These are phyloP conservation scores for Diaporthe aspalathi DNA, from an alignment of 2,329 filamentous ascomycete genomes.

Conservation along the genomic window DNA sequence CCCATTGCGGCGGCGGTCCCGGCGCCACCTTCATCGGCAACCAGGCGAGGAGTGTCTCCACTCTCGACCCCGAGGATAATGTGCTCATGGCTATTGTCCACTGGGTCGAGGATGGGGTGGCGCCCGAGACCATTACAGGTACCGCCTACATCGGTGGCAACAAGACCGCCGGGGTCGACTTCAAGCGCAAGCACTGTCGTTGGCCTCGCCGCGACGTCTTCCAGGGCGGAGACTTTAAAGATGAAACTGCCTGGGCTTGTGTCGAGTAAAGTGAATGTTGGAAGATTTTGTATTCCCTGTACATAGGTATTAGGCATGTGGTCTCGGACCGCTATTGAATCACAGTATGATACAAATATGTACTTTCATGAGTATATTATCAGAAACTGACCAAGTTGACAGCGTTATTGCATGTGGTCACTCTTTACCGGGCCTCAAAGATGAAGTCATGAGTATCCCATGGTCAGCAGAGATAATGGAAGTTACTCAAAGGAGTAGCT, in stretches of 20 bases:
- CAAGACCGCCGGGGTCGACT: constrained; percentile 42
- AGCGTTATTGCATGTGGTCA: no score
- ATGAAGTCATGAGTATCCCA: no score
- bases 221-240: constrained; percentile 39
- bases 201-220: constrained; percentile 50
- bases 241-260: neutral
- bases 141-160: constrained; percentile 48
- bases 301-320: no score
- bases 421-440: no score
- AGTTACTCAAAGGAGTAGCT: no score
- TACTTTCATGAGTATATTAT: no score
- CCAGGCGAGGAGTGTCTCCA: constrained; percentile 43
- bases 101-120: constrained; percentile 57
- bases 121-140: constrained; percentile 53
- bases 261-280: neutral
- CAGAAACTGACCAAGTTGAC: no score
- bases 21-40: constrained; percentile 52
- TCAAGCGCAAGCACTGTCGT: constrained; percentile 50
- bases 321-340: no score
- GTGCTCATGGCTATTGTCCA: constrained; percentile 57
- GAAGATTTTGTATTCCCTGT: no score
- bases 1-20: constrained; percentile 60
- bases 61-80: constrained; percentile 53
- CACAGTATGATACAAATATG: no score
- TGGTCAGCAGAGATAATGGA: no score